Conservation (phyloP, 345 rosid genomes). For the Angophora floribunda region DNA sequence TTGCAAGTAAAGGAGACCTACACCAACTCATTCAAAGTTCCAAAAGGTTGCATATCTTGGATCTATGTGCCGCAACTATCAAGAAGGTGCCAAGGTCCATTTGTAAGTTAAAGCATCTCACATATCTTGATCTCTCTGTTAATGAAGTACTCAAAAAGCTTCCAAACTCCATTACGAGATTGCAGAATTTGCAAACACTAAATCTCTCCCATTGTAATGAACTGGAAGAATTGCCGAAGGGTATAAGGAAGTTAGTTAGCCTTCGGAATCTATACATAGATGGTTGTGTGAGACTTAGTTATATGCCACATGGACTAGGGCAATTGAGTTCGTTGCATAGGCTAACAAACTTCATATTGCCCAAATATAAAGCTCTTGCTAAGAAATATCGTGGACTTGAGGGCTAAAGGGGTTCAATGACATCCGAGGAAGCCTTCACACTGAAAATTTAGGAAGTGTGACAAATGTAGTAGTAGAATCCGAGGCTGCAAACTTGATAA, state of each 20-base stretch:
- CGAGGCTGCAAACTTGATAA: neutral
- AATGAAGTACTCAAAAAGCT: fast-evolving
- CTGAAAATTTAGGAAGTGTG: neutral
- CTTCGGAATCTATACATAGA: neutral
- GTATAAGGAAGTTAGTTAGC: neutral
- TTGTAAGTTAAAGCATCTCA: neutral
- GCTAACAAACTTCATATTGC: fast-evolving
- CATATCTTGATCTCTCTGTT: fast-evolving
- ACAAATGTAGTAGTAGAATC: neutral
- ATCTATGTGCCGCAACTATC: fast-evolving
- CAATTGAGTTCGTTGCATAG: neutral
- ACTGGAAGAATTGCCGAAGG: neutral
- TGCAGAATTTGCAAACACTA: neutral
- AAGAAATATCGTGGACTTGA: neutral
- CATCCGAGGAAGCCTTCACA: fast-evolving
- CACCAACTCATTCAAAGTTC: neutral
- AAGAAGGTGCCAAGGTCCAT: neutral
- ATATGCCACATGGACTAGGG: neutral
- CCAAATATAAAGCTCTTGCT: fast-evolving
- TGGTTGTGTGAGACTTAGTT: fast-evolving
- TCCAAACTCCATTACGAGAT: neutral
- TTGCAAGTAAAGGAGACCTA: fast-evolving
- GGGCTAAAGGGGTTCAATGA: neutral
- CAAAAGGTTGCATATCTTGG: neutral
- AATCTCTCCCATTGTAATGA: fast-evolving